Base-by-base conservation (phyloP, 805 yeast genomes). In the Priceomyces carsonii region DNA sequence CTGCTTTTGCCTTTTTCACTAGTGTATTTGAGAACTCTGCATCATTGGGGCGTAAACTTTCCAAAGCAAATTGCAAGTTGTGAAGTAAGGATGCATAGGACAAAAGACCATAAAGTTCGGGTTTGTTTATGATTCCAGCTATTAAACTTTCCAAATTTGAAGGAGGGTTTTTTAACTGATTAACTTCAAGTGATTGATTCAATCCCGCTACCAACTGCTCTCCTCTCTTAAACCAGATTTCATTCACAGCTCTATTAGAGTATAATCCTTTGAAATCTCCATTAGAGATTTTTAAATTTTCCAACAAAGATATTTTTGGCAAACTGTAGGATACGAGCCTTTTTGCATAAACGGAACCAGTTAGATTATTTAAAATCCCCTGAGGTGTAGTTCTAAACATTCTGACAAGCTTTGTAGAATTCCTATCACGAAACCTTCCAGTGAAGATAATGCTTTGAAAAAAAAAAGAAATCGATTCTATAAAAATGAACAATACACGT, bases 41-140 rank as follows among this genome's bases (percentile, higher is more conserved):
- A 6, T 43, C 26, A 36, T 37, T 38, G 10, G 59, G 60, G 36
- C 55, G 58, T 39, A 77, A 55, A 4, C 72, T 59, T 35, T 76
- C 77, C 33, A 75, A 57, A 45, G 66, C 66, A 40, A 74, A 75
- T 43, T 66, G 76, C 34, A 70, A 51, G 51, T 72, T 75, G 59
- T 72, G 71, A 38, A 77, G 63, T 18, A 67, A 50, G 4, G 79
- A 55, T 5, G 79, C 72, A 31, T 67, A 55, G 33, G 71, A 61
- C 47, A 70, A 71, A 30, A 75, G 59, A 23, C 61, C 62, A 36
- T 59, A 57, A 42, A 73, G 67, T 36, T 63, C 70, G 21, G 73
- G 75, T 38, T 68, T 67, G 44, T 63, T 66, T 32, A 72, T 67
- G 3, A 76, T 66, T 39, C 61, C 54, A 8, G 61, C 44, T 29